Conservation (phyloP, 441 rosid genomes). For the Macaranga tanarius region DNA sequence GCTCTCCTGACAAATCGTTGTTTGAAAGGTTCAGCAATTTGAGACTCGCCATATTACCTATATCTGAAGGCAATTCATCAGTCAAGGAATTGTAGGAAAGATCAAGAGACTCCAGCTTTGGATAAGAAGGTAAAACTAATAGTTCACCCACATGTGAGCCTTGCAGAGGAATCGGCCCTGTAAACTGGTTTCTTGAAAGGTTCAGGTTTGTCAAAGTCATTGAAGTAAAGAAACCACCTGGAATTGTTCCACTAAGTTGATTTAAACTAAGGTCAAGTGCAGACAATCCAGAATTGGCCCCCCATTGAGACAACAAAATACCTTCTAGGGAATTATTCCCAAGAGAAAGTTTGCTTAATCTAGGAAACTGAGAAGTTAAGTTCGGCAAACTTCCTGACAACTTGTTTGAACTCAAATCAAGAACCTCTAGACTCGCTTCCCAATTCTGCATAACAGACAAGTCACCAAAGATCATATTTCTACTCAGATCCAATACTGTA, state of each 20-base stretch:
- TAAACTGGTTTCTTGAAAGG: conserved; percentile 72
- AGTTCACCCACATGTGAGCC: conserved; percentile 58
- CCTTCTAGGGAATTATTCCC: conserved; percentile 64
- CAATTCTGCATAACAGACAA: conserved; percentile 57
- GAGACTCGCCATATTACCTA: conserved; percentile 63
- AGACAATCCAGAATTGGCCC: conserved; percentile 46
- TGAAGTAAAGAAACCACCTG: conserved; percentile 60
- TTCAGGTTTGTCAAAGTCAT: conserved; percentile 54
- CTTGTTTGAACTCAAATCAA: conserved; percentile 86
- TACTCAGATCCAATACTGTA: conserved; percentile 61
- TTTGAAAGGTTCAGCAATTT: conserved; percentile 62
- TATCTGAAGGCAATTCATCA: conserved; percentile 61
- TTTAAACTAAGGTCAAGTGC: conserved; percentile 74
- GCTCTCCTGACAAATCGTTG: conserved; percentile 61
- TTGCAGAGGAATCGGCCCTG: conserved; percentile 67
- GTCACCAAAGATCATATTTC: conserved; percentile 64
- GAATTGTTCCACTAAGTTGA: conserved; percentile 61
- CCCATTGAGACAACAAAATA: conserved; percentile 53
- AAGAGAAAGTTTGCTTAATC: conserved; percentile 54
- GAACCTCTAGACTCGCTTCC: conserved; percentile 61
- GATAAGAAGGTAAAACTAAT: conserved; percentile 42
- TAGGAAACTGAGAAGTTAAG: conserved; percentile 48
- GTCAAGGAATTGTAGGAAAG: conserved; percentile 73
- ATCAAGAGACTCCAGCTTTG: conserved; percentile 78
- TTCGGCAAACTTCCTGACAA: conserved; percentile 70